Evolutionary conservation across 1,139 yeast species (phyloP).

Genomic region (Magnusiomyces ingens): DNA sequence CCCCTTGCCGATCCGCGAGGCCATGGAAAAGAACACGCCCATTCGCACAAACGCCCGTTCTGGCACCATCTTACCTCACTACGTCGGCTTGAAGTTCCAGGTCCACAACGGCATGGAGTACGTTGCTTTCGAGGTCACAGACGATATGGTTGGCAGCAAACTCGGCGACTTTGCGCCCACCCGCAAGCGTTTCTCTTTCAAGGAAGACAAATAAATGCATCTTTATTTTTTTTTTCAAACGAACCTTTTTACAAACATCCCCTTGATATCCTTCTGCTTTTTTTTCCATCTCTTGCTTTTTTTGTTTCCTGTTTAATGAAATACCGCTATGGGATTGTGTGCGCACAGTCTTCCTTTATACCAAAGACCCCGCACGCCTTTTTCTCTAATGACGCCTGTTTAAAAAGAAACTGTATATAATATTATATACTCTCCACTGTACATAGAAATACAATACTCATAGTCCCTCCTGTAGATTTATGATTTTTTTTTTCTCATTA

Average conservation of each 20-base stretch:
- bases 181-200: conserved; percentile 76
- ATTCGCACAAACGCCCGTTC: conserved; percentile 91
- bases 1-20: conserved; percentile 84
- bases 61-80: conserved; percentile 90
- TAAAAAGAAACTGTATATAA: neutral
- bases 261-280: too few species aligned
- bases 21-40: conserved; percentile 72
- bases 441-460: too few species aligned
- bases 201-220: conserved; percentile 40
- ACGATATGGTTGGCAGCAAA: conserved; percentile 97
- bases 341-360: too few species aligned
- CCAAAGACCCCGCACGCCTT: neutral
- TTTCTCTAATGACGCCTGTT: neutral
- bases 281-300: too few species aligned
- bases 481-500: conserved; percentile 4
- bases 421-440: too few species aligned
- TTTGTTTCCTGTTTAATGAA: too few species aligned
- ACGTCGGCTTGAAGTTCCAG: conserved; percentile 89
- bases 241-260: too few species aligned
- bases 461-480: neutral
- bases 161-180: conserved; percentile 95
- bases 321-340: too few species aligned
- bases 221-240: too few species aligned
- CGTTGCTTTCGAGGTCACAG: conserved; percentile 78
- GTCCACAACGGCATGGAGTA: conserved; percentile 95